Conservation (phyloP, 164 flowering plant species). For the Nelumbo lutea region DNA sequence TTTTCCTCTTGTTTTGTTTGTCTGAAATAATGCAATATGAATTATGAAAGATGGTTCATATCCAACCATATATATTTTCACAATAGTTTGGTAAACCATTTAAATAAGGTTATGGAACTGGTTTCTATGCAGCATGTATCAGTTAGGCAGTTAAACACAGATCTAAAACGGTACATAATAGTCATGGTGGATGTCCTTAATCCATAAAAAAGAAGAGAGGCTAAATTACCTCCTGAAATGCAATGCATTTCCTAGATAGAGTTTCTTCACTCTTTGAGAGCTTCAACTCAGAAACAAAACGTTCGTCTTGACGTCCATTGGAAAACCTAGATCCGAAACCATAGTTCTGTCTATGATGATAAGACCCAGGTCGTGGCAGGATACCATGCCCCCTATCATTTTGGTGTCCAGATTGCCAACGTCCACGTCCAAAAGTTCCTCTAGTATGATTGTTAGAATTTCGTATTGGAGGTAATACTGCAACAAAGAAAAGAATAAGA, state of each 20-base stretch:
- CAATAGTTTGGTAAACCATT: not conserved
- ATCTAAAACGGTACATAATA: not conserved
- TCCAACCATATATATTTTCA: not conserved
- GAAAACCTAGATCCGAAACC: slow-evolving; percentile 49
- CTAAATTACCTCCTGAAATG: slow-evolving; percentile 73
- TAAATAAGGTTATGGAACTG: not conserved
- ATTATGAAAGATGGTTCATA: not conserved
- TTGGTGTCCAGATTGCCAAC: slow-evolving; percentile 46
- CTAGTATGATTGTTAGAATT: slow-evolving; percentile 43
- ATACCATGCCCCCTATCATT: slow-evolving; percentile 82
- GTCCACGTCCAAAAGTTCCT: slow-evolving; percentile 78
- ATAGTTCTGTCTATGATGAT: slow-evolving; percentile 56
- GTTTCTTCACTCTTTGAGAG: slow-evolving; percentile 92
- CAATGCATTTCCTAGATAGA: slow-evolving; percentile 64
- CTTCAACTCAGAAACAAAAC: slow-evolving; percentile 87
- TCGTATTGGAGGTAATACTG: slow-evolving; percentile 71
- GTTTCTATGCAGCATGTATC: not conserved
- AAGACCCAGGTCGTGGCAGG: slow-evolving; percentile 83
- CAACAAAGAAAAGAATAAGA: not conserved
- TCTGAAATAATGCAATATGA: not conserved
- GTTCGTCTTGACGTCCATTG: slow-evolving; percentile 68
- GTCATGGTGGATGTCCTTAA: not conserved
- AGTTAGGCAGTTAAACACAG: not conserved
- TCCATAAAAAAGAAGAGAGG: not conserved
- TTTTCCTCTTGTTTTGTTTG: not conserved